Conservation (phyloP, 1,139 yeast species). For the Candida labiduridarum region DNA sequence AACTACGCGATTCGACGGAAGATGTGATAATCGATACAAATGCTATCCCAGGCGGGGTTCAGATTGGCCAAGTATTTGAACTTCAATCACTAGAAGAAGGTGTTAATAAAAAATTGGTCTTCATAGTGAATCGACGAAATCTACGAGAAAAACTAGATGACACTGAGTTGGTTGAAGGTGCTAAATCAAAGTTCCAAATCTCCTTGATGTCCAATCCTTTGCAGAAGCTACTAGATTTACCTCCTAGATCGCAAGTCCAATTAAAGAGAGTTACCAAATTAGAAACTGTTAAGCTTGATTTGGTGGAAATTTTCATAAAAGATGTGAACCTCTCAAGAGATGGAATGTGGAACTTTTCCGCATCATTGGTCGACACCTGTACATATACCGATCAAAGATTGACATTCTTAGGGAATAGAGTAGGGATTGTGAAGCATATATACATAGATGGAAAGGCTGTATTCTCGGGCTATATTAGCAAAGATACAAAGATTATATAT, state of each 20-base stretch:
- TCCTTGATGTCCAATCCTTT: constrained; percentile 68
- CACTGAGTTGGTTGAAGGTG: constrained; percentile 8
- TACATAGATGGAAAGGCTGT: constrained; percentile 70
- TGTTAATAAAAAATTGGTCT: constrained; percentile 22
- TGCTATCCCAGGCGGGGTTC: constrained; percentile 56
- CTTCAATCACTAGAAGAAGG: constrained; percentile 25
- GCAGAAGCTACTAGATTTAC: constrained; percentile 62
- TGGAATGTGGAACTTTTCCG: constrained; percentile 88
- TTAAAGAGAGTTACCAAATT: constrained; percentile 42
- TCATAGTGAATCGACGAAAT: constrained; percentile 24
- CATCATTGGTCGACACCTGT: constrained; percentile 62
- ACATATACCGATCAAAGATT: constrained; percentile 68
- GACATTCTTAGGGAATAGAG: constrained; percentile 59
- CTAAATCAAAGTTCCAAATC: constrained; percentile 31
- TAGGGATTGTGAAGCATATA: constrained; percentile 64
- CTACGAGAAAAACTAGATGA: constrained; percentile 9
- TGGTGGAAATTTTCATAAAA: constrained; percentile 78
- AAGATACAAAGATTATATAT: constrained; percentile 76
- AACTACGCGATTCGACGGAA: constrained; percentile 56
- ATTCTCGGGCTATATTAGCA: constrained; percentile 69
- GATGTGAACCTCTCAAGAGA: constrained; percentile 86
- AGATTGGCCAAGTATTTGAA: constrained; percentile 77
- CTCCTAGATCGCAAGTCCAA: constrained; percentile 65
- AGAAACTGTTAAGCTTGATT: constrained; percentile 66
- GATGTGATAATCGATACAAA: constrained; percentile 64